phyloP scores from a whole-genome alignment of 805 yeast species.

The Zygotorulaspora florentina region DNA sequence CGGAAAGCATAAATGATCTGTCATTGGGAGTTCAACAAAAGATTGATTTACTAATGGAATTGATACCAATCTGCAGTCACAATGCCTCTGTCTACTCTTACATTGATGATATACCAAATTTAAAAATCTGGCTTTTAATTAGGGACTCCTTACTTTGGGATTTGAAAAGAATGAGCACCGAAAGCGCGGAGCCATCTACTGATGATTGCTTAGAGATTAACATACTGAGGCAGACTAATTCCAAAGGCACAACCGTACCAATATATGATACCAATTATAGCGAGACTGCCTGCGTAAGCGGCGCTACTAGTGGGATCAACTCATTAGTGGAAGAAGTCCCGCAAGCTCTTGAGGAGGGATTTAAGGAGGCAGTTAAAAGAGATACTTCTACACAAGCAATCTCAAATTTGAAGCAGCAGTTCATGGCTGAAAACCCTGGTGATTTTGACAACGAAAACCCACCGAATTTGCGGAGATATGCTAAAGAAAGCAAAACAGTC shows the following conservation, averaged over 20 bases:
- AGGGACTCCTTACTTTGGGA: conserved; percentile 35
- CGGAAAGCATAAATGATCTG: conserved; percentile 10
- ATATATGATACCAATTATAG: conserved; percentile 1
- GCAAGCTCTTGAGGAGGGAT: conserved; percentile 15
- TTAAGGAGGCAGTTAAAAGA: conserved; percentile 7
- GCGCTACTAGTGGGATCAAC: conserved; percentile 24
- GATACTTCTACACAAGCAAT: not conserved
- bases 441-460: not conserved
- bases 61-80: conserved; percentile 30
- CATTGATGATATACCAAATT: conserved; percentile 31
- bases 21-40: conserved; percentile 12
- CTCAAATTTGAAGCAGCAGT: conserved; percentile 12
- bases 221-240: not conserved
- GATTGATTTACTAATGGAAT: conserved; percentile 24
- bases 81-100: conserved; percentile 32
- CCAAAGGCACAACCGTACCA: not conserved
- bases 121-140: conserved; percentile 33
- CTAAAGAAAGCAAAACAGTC: not conserved
- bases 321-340: conserved; percentile 29
- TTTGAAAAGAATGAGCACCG: conserved; percentile 19
- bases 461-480: not conserved
- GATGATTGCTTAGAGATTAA: not conserved
- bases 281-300: conserved; percentile 20
- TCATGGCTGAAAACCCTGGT: conserved; percentile 2
- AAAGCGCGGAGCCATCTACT: conserved; percentile 1